phyloP scores from a whole-genome alignment of 2,329 filamentous ascomycete genomes.

The Aspergillus texensis region DNA sequence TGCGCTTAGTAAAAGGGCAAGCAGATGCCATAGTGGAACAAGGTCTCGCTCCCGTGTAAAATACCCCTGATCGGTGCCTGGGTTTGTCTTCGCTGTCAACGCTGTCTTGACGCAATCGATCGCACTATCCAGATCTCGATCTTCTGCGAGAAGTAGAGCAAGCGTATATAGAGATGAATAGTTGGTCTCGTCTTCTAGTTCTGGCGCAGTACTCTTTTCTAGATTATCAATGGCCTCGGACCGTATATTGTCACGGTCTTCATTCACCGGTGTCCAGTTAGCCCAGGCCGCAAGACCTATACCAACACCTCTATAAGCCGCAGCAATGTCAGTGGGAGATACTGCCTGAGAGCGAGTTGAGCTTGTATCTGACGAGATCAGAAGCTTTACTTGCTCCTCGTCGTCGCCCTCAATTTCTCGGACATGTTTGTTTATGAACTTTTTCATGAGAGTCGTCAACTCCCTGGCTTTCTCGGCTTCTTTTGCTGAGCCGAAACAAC shows the following conservation, averaged over 20 bases:
- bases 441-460: conserved; percentile 71
- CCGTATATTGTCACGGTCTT: conserved; percentile 72
- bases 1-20: conserved; percentile 82
- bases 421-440: conserved; percentile 68
- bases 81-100: conserved; percentile 58
- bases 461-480: conserved; percentile 79
- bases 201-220: conserved; percentile 70
- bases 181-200: conserved; percentile 67
- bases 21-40: conserved; percentile 89
- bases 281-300: conserved; percentile 87
- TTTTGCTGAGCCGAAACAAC: conserved; percentile 73
- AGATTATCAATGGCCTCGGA: conserved; percentile 75
- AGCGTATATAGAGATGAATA: conserved; percentile 79
- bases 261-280: conserved; percentile 74
- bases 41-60: conserved; percentile 49
- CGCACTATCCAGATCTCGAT: conserved; percentile 75
- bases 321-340: conserved; percentile 63
- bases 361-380: conserved; percentile 20
- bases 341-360: conserved; percentile 42
- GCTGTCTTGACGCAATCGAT: conserved; percentile 81
- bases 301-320: conserved; percentile 82
- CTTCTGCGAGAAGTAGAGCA: conserved; percentile 83
- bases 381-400: conserved; percentile 24
- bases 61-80: conserved; percentile 28
- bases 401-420: conserved; percentile 27